Evolutionary conservation across 1,284 basidiomycete species (phyloP).

Genomic region (Microbotryum lychnidis-dioicae): DNA sequence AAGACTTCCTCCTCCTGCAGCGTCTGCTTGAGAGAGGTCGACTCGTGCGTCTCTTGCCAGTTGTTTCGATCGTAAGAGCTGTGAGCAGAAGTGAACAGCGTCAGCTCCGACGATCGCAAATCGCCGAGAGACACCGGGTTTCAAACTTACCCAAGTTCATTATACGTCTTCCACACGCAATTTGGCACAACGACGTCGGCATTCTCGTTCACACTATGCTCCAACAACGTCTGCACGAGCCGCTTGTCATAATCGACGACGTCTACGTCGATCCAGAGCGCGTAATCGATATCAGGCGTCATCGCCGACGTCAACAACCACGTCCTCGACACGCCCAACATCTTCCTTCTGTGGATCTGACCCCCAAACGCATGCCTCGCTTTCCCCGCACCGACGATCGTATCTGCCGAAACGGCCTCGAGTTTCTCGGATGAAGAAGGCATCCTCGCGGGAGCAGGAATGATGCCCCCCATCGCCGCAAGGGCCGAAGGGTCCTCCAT

Average conservation of each 20-base stretch:
- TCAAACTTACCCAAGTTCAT: conserved; percentile 21
- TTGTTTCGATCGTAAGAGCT: conserved; percentile 27
- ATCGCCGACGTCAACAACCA: conserved; percentile 18
- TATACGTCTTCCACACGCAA: conserved; percentile 28
- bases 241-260: conserved; percentile 18
- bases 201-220: neutral
- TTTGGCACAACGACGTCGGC: conserved; percentile 26
- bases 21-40: conserved; percentile 2
- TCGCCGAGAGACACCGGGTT: neutral
- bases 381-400: conserved; percentile 2
- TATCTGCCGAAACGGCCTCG: neutral
- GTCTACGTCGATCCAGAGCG: conserved; percentile 24
- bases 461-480: neutral
- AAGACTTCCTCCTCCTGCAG: conserved; percentile 5
- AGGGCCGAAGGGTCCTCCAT: neutral
- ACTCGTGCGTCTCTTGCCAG: conserved; percentile 23
- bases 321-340: conserved; percentile 15
- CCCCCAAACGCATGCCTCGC: conserved; percentile 10
- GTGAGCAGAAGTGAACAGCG: neutral
- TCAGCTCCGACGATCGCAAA: neutral
- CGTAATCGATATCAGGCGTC: conserved; percentile 19
- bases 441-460: too few species aligned
- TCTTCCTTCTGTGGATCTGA: conserved; percentile 10
- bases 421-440: too few species aligned
- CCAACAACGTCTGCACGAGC: conserved; percentile 12